Percentiles rank a stretch among this genome's conserved stretches.
Evolutionary conservation across 257 asterid species (phyloP).

Genomic region (Sherardia arvensis): DNA sequence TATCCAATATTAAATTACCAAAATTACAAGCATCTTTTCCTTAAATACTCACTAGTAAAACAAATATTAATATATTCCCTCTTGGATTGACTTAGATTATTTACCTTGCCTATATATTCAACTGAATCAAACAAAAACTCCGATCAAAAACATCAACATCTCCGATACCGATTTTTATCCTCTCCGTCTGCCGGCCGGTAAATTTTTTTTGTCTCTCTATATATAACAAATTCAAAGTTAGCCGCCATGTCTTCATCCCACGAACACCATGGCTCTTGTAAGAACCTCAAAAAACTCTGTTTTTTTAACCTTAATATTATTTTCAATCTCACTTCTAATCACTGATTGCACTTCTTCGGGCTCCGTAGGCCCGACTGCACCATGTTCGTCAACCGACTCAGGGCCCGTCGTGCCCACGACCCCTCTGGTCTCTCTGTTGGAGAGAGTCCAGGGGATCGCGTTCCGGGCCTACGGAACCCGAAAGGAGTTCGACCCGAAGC

Average conservation of each 20-base stretch:
- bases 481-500: slow-evolving; percentile 60
- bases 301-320: neutral
- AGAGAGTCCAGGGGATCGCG: slow-evolving; percentile 54
- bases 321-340: slow-evolving; percentile 12
- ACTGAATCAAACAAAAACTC: neutral
- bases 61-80: no score
- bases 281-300: neutral
- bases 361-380: slow-evolving; percentile 10
- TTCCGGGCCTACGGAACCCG: slow-evolving; percentile 35
- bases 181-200: neutral
- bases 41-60: no score
- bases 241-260: neutral
- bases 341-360: neutral
- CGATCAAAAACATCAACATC: neutral
- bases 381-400: slow-evolving; percentile 19
- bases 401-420: slow-evolving; percentile 50
- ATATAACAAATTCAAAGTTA: neutral
- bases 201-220: neutral
- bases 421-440: slow-evolving; percentile 55
- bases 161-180: neutral
- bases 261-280: slow-evolving; percentile 10
- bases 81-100: neutral
- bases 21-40: no score
- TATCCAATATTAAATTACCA: no score
- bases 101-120: neutral